phyloP scores from a whole-genome alignment of 805 yeast genomes.

The Zygotorulaspora sp. region DNA sequence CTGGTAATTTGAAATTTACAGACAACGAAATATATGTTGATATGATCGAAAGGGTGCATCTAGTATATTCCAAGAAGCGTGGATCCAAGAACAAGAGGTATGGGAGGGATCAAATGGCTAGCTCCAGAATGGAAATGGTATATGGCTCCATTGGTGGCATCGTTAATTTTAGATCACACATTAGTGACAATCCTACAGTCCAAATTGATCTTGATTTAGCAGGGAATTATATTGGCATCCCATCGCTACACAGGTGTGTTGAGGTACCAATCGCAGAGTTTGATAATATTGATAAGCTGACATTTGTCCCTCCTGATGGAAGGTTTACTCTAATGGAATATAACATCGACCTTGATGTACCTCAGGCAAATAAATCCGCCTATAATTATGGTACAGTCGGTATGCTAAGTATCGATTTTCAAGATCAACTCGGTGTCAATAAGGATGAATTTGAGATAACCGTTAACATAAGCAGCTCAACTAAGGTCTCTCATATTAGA shows the following conservation, averaged over 20 bases:
- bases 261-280: conserved; percentile 35
- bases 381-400: conserved; percentile 18
- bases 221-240: conserved; percentile 48
- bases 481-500: conserved; percentile 45
- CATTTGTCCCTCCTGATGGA: conserved; percentile 90
- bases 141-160: conserved; percentile 53
- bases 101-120: conserved; percentile 1
- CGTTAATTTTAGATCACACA: conserved; percentile 56
- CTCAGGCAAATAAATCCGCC: neutral
- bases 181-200: conserved; percentile 76
- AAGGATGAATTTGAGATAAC: conserved; percentile 40
- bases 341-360: conserved; percentile 46
- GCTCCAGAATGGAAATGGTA: conserved; percentile 12
- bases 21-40: conserved; percentile 87
- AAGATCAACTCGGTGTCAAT: conserved; percentile 34
- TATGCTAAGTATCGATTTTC: conserved; percentile 30
- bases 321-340: conserved; percentile 58
- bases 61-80: conserved; percentile 39
- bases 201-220: conserved; percentile 49
- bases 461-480: conserved; percentile 36
- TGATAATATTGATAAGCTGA: conserved; percentile 28
- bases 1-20: conserved; percentile 60
- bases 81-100: neutral
- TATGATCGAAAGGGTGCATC: conserved; percentile 58
- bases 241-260: conserved; percentile 70